Evolutionary conservation across 352 stramenopile genomes (phyloP), one percentile per base, ranked within the genome.

Genomic region (Thalassiosira gravida): DNA sequence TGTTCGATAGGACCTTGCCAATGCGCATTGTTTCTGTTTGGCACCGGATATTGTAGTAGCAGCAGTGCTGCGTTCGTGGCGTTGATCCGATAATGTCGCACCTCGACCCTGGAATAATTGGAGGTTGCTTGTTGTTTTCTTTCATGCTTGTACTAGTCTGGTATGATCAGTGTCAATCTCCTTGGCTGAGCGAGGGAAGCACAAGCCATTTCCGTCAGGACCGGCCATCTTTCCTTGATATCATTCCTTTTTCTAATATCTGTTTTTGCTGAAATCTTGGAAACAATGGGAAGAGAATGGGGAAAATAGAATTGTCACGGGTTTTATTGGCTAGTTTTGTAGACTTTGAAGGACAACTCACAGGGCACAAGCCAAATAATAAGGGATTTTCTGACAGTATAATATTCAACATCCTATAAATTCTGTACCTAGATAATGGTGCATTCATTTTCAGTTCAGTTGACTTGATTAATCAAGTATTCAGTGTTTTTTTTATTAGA

Each of bases 171-270:
- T n/a, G n/a, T n/a, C n/a, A n/a, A n/a, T n/a, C n/a, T n/a, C n/a
- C n/a, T n/a, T n/a, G n/a, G n/a, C n/a, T n/a, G n/a, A n/a, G n/a
- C n/a, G n/a, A n/a, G n/a, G n/a, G n/a, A n/a, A n/a, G n/a, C n/a
- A n/a, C n/a, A n/a, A n/a, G n/a, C n/a, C n/a, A n/a, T n/a, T n/a
- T n/a, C n/a, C n/a, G n/a, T n/a, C n/a, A n/a, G n/a, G n/a, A n/a
- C n/a, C n/a, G n/a, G n/a, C n/a, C n/a, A n/a, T n/a, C n/a, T n/a
- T n/a, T n/a, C n/a, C n/a, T n/a, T n/a, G n/a, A n/a, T n/a, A n/a
- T n/a, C n/a, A n/a, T 82, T 82, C 22, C 65, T 82, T 1, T 76
- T 82, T 13, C 13, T 82, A 0, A 76, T 82, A 57, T 56, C 64
- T 7, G 65, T 55, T 18, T 42, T 74, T 25, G 55, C 55, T 1